A percentile compares a stretch with the other conserved stretches of the same genome.
Conservation (phyloP, 306 rosid genomes). For the Begonia masoniana region DNA sequence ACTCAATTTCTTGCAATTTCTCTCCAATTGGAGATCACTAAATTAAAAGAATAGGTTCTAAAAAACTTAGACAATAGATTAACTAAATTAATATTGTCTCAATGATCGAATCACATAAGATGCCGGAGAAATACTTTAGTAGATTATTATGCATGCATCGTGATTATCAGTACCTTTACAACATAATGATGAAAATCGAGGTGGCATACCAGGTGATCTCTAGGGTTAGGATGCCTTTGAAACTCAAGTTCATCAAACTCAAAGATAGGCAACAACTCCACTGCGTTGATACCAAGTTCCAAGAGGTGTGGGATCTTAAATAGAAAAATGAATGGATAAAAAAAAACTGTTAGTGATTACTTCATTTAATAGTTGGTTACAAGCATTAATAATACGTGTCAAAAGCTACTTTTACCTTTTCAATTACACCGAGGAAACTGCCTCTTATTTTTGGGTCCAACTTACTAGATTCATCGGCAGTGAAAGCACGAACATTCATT, state of each 20-base stretch:
- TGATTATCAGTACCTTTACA: conserved; percentile 4
- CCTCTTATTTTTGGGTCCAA: conserved; percentile 54
- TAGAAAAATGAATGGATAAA: neutral
- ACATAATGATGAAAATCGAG: neutral
- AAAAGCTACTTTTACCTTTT: conserved; percentile 41
- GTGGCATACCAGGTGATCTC: conserved; percentile 86
- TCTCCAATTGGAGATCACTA: no score
- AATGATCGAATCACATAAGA: no score
- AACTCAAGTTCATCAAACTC: conserved; percentile 93
- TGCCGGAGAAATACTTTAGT: no score
- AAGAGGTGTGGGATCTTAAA: conserved; percentile 88
- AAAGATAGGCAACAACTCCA: conserved; percentile 77
- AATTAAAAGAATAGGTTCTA: no score
- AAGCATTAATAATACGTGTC: neutral
- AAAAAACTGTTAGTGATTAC: neutral
- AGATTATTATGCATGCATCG: no score
- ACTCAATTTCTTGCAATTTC: no score
- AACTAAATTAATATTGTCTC: no score
- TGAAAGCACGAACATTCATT: conserved; percentile 92
- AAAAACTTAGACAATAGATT: no score
- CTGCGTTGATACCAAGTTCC: conserved; percentile 92
- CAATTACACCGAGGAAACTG: conserved; percentile 85
- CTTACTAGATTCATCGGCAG: conserved; percentile 75
- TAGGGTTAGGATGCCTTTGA: conserved; percentile 74
- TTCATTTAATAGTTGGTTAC: neutral